Base-by-base conservation (phyloP, 352 stramenopile genomes). In the Aphanomyces cochlioides region DNA sequence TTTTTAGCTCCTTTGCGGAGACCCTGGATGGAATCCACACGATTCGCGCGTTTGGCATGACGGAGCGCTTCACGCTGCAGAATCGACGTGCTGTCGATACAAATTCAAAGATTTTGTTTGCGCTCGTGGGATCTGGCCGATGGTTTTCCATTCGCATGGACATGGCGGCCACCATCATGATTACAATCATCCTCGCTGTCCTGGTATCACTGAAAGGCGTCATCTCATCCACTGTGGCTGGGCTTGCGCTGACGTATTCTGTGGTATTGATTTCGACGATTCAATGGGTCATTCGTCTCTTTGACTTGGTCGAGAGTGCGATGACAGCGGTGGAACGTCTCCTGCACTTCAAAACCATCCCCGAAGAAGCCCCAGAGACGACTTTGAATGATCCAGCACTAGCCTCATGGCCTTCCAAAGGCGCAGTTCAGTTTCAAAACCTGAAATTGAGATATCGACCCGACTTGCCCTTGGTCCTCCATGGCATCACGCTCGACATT, bases 1-100 rank as follows among this genome's bases (percentile, higher is more conserved):
- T 99, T 21, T 98, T 98, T 76, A 82, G 87, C 3, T 83, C 97
- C 67, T 90, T 98, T 56, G 91, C 83, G 1, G 90, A 99, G 76
- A 98, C 95, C 4, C 67, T 92, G 17, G 81, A 83, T 66, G 87
- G 87, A 4, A 65, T 93, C 47, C 78, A 78, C 28, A 89, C 83
- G 17, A 86, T 95, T 54, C n/a, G n/a, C n/a, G n/a, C n/a, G n/a
- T n/a, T n/a, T n/a, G n/a, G n/a, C n/a, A n/a, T n/a, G n/a, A n/a
- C n/a, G n/a, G n/a, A n/a, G n/a, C n/a, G n/a, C n/a, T n/a, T n/a
- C n/a, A n/a, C n/a, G n/a, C n/a, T n/a, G n/a, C n/a, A 37, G 68
- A 3, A 70, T 70, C 7, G 76, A 91, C 71, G 77, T 75, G 7
- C 34, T 47, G 76, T 92, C 45, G 83, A 90, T 67, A 54, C 80